These are phyloP conservation scores for Candida silvicultrix DNA, from an alignment of 805 yeast genomes.

Conservation along the genomic window DNA sequence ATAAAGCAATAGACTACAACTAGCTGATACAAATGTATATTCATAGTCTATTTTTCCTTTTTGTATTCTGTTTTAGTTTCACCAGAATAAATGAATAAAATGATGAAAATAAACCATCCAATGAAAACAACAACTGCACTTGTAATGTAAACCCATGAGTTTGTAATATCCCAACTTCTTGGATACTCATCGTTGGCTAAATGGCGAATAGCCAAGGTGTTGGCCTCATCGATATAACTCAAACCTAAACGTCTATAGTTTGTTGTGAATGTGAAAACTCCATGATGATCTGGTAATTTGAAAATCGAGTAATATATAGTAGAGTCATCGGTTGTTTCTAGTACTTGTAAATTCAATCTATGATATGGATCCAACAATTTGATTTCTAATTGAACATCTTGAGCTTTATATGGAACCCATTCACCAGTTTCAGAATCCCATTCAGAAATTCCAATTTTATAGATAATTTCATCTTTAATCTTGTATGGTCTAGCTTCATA, in stretches of 20 bases:
- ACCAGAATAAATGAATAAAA: slow-evolving; percentile 39
- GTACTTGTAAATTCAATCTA: slow-evolving; percentile 55
- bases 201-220: slow-evolving; percentile 82
- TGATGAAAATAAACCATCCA: slow-evolving; percentile 76
- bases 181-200: slow-evolving; percentile 93
- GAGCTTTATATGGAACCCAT: slow-evolving; percentile 67
- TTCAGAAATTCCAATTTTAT: slow-evolving; percentile 39
- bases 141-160: slow-evolving; percentile 86
- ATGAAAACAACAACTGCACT: slow-evolving; percentile 61
- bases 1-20: slow-evolving; percentile 17
- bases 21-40: not conserved
- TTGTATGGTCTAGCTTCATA: slow-evolving; percentile 52
- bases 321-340: slow-evolving; percentile 27
- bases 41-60: slow-evolving; percentile 13
- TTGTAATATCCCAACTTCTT: slow-evolving; percentile 88
- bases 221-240: slow-evolving; percentile 57
- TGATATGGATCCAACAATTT: slow-evolving; percentile 94
- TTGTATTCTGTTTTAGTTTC: slow-evolving; percentile 8
- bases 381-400: slow-evolving; percentile 75
- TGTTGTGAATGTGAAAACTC: slow-evolving; percentile 82
- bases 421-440: slow-evolving; percentile 35
- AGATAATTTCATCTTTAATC: slow-evolving; percentile 65
- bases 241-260: slow-evolving; percentile 76
- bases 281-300: slow-evolving; percentile 90
- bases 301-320: slow-evolving; percentile 48